phyloP scores from a whole-genome alignment of 73 alveolate species.

The Stentor roeselii region DNA sequence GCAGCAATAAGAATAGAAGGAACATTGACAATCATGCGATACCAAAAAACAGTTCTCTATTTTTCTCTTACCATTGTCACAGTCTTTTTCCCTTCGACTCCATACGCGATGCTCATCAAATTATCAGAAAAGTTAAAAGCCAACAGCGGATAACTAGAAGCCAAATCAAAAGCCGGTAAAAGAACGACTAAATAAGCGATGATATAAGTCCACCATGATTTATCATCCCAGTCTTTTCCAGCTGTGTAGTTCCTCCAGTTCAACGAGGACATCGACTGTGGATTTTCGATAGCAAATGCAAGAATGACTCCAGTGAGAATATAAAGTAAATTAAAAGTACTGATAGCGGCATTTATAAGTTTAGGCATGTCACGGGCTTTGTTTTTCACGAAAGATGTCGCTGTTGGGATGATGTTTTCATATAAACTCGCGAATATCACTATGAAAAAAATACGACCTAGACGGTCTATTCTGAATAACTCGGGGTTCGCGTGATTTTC shows the following conservation, averaged over 20 bases:
- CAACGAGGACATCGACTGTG: background rate
- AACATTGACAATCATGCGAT: background rate
- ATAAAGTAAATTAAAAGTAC: background rate
- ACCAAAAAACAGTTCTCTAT: background rate
- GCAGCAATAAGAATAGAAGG: background rate
- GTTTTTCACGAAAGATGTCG: background rate
- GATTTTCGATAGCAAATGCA: background rate
- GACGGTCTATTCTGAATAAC: background rate
- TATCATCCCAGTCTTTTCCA: background rate
- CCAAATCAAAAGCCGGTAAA: conserved; percentile 11
- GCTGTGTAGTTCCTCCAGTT: conserved; percentile 20
- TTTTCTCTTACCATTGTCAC: background rate
- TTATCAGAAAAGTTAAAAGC: background rate
- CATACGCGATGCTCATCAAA: background rate
- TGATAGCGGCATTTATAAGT: background rate
- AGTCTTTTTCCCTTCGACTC: background rate
- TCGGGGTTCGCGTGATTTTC: background rate
- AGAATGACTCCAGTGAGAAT: background rate
- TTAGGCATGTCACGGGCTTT: background rate
- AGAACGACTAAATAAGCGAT: background rate
- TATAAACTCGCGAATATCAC: background rate
- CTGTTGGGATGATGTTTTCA: conserved; percentile 3
- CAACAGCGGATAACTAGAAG: background rate
- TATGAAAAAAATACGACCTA: background rate
- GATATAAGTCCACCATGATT: conserved; percentile 25